phyloP scores from a whole-genome alignment of 371 early-diverging fungal species.

The Apophysomyces variabilis region DNA sequence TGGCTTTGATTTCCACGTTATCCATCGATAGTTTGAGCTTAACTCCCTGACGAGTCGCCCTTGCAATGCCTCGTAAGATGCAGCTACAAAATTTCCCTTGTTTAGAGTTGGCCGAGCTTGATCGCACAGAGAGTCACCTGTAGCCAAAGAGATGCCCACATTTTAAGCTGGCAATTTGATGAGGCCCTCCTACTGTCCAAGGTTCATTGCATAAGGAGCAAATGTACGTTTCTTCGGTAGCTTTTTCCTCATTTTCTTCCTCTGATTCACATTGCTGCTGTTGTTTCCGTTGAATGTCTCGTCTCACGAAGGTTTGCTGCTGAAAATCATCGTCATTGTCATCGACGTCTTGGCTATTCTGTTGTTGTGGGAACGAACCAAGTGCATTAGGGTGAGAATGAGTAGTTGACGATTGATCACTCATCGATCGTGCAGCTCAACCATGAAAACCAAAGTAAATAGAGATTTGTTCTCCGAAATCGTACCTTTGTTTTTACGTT shows the following conservation, averaged over 20 bases:
- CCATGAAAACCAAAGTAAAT: too few relatives aligned
- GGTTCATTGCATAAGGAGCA: conserved; percentile 1
- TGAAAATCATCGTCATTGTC: conserved; percentile 7
- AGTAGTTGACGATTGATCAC: not conserved
- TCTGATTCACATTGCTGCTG: not conserved
- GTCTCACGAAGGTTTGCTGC: not conserved
- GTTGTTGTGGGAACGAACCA: not conserved
- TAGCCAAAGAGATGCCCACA: conserved; percentile 2
- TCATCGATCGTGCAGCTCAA: not conserved
- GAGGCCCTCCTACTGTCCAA: conserved; percentile 1
- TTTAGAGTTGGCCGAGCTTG: too few relatives aligned
- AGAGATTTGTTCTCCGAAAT: too few relatives aligned
- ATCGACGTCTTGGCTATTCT: not conserved
- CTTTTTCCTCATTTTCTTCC: not conserved
- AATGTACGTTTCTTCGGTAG: not conserved
- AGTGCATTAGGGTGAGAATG: not conserved
- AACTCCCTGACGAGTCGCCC: not conserved
- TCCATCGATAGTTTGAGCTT: not conserved
- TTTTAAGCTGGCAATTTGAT: not conserved
- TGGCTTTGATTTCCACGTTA: not conserved
- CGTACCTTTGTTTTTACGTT: too few relatives aligned
- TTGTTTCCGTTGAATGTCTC: not conserved
- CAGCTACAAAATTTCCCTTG: not conserved
- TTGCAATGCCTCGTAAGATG: not conserved
- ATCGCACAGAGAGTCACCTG: not conserved